Evolutionary conservation across 106 monocot genomes (phyloP).

Genomic region (Iris macrosiphon): DNA sequence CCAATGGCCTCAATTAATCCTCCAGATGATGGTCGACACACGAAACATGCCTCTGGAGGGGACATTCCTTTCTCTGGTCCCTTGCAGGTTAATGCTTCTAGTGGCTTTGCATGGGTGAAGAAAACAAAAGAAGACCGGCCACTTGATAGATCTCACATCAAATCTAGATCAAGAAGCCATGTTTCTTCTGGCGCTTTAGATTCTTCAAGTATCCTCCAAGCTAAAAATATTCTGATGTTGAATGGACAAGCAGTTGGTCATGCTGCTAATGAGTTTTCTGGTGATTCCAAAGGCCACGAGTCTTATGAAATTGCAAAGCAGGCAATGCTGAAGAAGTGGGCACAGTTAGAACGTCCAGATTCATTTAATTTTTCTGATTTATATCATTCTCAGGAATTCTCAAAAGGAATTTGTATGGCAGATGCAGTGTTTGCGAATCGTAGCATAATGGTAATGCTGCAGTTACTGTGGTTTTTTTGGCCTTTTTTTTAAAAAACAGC

Average conservation of each 20-base stretch:
- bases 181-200: slow-evolving; percentile 12
- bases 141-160: slow-evolving; percentile 19
- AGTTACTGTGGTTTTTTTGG: slow-evolving; percentile 2
- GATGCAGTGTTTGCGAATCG: slow-evolving; percentile 28
- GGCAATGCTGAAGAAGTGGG: slow-evolving; percentile 54
- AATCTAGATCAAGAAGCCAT: slow-evolving; percentile 35
- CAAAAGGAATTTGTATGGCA: slow-evolving; percentile 18
- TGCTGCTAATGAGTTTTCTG: slow-evolving; percentile 4
- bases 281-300: slow-evolving; percentile 20
- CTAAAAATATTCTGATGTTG: slow-evolving; percentile 19
- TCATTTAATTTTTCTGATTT: slow-evolving; percentile 60
- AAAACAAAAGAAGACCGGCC: slow-evolving; percentile 38
- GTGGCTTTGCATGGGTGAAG: slow-evolving; percentile 79
- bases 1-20: slow-evolving; percentile 37
- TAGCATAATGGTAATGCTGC: slow-evolving; percentile 26
- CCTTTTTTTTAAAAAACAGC: no score
- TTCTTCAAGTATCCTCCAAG: neutral
- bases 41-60: slow-evolving; percentile 11
- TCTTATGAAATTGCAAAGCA: slow-evolving; percentile 29
- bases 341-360: slow-evolving; percentile 47
- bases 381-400: slow-evolving; percentile 41
- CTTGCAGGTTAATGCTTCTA: slow-evolving; percentile 56
- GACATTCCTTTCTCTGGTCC: slow-evolving; percentile 21
- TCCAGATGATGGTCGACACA: slow-evolving; percentile 18
- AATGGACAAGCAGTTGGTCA: slow-evolving; percentile 15